Evolutionary conservation across 257 asterid species (phyloP).

Genomic region (Petunia axillaris): DNA sequence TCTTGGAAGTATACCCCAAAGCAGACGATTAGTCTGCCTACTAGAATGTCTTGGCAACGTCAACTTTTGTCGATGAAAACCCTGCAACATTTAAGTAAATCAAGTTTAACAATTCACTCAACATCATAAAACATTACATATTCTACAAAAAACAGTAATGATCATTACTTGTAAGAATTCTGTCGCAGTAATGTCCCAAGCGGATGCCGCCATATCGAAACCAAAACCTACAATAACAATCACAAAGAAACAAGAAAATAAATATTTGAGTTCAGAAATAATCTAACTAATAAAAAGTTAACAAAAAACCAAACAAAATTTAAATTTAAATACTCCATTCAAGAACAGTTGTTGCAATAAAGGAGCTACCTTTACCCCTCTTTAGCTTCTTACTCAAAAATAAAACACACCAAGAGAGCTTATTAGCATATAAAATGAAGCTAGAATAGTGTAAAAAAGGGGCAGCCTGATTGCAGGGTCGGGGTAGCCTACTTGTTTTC

Average conservation of each 20-base stretch:
- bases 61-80: constrained; percentile 53
- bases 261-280: neutral
- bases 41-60: constrained; percentile 46
- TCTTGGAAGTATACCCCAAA: constrained; percentile 54
- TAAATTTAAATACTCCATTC: neutral
- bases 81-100: constrained; percentile 40
- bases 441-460: neutral
- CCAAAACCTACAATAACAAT: neutral
- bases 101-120: neutral
- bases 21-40: constrained; percentile 46
- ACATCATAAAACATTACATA: constrained; percentile 22
- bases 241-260: neutral
- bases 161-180: constrained; percentile 62
- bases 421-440: neutral
- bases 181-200: constrained; percentile 58
- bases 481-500: too few species aligned
- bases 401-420: neutral
- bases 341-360: neutral
- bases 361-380: neutral
- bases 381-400: neutral
- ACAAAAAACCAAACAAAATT: neutral
- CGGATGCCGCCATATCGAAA: constrained; percentile 56
- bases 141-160: neutral
- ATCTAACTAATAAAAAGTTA: neutral
- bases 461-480: too few species aligned